Conservation (phyloP, 2,329 filamentous ascomycete species). For the Trichoderma breve region DNA sequence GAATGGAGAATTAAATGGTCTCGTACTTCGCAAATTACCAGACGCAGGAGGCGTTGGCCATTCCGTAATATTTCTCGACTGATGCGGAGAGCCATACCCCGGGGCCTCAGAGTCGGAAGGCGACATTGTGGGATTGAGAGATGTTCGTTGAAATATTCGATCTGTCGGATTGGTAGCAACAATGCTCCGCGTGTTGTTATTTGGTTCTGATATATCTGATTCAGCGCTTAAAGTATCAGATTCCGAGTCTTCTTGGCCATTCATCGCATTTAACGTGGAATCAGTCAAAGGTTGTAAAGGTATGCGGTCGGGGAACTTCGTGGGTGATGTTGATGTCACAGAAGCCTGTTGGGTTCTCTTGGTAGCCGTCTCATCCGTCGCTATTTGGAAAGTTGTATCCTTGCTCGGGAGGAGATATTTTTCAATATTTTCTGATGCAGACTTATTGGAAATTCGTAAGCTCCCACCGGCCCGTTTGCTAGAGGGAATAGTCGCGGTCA, state of each 20-base stretch:
- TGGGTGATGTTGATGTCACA: not conserved
- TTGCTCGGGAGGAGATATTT: slow-evolving; percentile 31
- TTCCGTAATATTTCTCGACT: not conserved
- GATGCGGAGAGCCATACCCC: not conserved
- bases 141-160: not conserved
- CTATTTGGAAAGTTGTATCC: slow-evolving; percentile 33
- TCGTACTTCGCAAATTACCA: slow-evolving; percentile 20
- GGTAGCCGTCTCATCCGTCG: slow-evolving; percentile 37
- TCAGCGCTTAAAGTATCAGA: slow-evolving; percentile 14
- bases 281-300: slow-evolving; percentile 24
- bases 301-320: not conserved
- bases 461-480: not conserved
- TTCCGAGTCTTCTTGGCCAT: slow-evolving; percentile 20
- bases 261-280: slow-evolving; percentile 24
- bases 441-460: slow-evolving; percentile 2
- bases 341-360: not conserved
- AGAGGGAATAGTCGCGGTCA: not conserved
- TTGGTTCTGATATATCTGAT: not conserved
- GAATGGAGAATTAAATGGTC: not conserved
- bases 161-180: not conserved
- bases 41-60: slow-evolving; percentile 31
- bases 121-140: not conserved
- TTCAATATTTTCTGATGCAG: slow-evolving; percentile 29
- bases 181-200: not conserved
- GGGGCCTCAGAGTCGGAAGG: not conserved